Evolutionary conservation across 176 grass and related monocot genomes (phyloP), one percentile per base, ranked within the genome.

Genomic region (Coix lacrymajobi): DNA sequence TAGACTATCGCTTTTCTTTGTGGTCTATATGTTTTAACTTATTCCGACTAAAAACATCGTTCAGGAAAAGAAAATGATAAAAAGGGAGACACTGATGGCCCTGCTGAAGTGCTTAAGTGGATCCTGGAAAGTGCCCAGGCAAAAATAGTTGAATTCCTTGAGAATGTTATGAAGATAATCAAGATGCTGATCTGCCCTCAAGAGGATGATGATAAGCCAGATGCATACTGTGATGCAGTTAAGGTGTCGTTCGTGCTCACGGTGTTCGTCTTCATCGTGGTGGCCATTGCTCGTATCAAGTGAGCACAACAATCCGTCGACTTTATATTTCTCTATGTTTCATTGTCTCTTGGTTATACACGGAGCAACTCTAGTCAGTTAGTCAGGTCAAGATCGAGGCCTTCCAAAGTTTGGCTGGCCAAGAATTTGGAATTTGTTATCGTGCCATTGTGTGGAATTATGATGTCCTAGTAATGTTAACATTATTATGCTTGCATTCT

Each of bases 251-350:
- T 97, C 73, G 80, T 94, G 89, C 85, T 97, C 51, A 88, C 94
- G 14, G 81, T 94, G 70, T 92, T 97, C 38, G 62, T 97, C 73
- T 91, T 97, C 37, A 88, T 94, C 41, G 80, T 97, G 67, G 90
- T 97, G 78, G 81, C 88, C 83, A 69, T 94, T 83, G 85, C 92
- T 86, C 92, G 92, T 78, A 75, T 84, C 70, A 76, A 88, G 67
- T 90, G 79, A 83, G 85, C 90, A 95, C 82, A 81, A 93, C 65
- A 87, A 98, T 81, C 87, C 46, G 92, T 75, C 87, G 92, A 98
- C 84, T 79, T 90, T 90, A 86, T 76, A 87, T 87, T 89, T 78
- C 61, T 77, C 4, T 49, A 43, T 70, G 69, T 85, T 85, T 45
- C 19, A 16, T 87, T 66, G 20, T 45, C 66, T 77, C 52, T 78